Conservation (phyloP, 1,284 basidiomycete genomes). For the Irpex sp. region DNA sequence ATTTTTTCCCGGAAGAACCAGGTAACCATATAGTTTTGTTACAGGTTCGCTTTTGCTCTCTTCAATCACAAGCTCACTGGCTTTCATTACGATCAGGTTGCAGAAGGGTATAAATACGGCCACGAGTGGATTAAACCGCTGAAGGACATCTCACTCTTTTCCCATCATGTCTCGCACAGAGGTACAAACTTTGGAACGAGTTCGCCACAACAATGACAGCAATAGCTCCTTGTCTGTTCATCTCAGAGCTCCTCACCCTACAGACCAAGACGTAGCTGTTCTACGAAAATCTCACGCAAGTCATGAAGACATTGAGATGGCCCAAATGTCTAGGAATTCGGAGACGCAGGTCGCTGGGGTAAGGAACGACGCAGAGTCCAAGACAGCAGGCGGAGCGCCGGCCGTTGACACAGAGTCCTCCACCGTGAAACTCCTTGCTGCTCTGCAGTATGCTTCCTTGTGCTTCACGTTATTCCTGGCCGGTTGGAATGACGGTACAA, state of each 20-base stretch:
- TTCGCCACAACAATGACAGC: neutral
- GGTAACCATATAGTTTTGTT: neutral
- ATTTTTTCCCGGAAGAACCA: neutral
- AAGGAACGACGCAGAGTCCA: neutral
- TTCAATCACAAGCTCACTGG: neutral
- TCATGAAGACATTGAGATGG: neutral
- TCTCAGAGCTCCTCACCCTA: neutral
- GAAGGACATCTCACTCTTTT: neutral
- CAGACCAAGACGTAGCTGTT: neutral
- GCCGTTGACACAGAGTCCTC: neutral
- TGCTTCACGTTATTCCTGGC: slow-evolving; percentile 41
- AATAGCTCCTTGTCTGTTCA: neutral
- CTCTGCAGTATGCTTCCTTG: slow-evolving; percentile 36
- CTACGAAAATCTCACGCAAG: neutral
- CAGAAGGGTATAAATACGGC: no score
- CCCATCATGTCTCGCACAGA: slow-evolving; percentile 10
- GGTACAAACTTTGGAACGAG: slow-evolving; percentile 1
- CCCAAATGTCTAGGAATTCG: neutral
- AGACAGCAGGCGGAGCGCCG: neutral
- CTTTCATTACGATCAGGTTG: neutral
- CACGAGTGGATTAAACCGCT: no score
- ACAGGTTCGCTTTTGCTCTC: neutral
- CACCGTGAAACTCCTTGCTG: neutral
- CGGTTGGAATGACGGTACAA: slow-evolving; percentile 62
- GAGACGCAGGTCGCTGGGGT: neutral